Base-by-base conservation (phyloP, 208 protist genomes). In the Leishmania tropica region DNA sequence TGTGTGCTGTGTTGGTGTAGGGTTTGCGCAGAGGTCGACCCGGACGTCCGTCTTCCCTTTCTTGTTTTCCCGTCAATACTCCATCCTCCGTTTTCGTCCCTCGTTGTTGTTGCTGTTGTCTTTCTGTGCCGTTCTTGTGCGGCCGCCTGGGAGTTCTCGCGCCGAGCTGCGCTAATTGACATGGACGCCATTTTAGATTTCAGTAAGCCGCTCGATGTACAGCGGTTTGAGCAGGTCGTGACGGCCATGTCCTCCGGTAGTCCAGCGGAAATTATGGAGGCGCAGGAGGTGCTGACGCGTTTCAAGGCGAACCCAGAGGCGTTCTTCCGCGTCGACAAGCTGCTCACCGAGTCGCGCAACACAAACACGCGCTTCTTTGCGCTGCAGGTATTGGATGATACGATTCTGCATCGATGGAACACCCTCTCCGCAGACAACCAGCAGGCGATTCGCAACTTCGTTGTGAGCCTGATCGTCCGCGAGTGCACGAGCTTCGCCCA, bases 351-450 rank as follows among this genome's bases (percentile, higher is more conserved):
- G 1, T 97, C 97, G 11, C 58, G 86, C 42, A 89, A 80, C 58
- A 68, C 76, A 8, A 80, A 80, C 56, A 99, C 98, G 35, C 97
- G 97, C 37, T 99, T 97, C 81, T 94, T 98, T 71, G 91, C 94
- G 1, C 76, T 99, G 35, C 93, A 99, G 74, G 96, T 99, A 21
- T 84, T 99, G 17, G 97, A 99, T 10, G 91, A 96, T 28, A 85
- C 94, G 0, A 99, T 99, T 75, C 84, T 96, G 73, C 97, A 94
- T 68, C 86, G 93, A 11, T 99, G 99, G 99, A 99, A 99, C 80
- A 92, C 92, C 40, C 91, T 99, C n/a, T 93, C 96, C 74, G 82
- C 83, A 0, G 93, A 92, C n/a, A 97, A 99, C 62, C 88, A 96
- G 62, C 88, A 94, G 40, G 93, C 94, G 64, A 99, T 99, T 51